phyloP scores from a whole-genome alignment of 768 basidiomycete species.

The Porphyrellus cyaneotinctus region DNA sequence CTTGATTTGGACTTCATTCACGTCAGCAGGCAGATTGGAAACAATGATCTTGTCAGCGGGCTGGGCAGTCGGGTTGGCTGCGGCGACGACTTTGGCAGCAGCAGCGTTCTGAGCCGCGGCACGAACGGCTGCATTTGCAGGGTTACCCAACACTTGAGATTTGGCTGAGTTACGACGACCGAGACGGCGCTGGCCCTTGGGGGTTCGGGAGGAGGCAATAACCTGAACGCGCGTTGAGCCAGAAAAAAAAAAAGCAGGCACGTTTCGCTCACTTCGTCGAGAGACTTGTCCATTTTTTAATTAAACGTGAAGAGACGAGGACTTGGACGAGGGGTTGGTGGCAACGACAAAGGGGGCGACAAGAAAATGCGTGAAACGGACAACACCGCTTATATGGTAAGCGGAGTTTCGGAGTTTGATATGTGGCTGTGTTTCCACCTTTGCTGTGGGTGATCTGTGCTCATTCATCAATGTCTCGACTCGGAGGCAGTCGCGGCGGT shows the following conservation, averaged over 20 bases:
- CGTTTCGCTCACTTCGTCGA: conserved; percentile 65
- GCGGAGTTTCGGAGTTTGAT: conserved; percentile 29
- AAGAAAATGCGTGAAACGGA: conserved; percentile 3
- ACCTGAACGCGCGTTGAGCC: conserved; percentile 43
- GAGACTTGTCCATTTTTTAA: conserved; percentile 66
- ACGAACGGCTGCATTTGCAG: conserved; percentile 47
- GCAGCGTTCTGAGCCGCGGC: conserved; percentile 47
- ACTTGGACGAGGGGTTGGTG: conserved; percentile 12
- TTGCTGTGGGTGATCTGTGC: background rate
- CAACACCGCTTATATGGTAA: conserved; percentile 16
- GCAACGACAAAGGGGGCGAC: conserved; percentile 30
- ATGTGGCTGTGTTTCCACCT: background rate
- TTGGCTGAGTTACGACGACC: conserved; percentile 48
- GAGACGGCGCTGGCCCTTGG: conserved; percentile 38
- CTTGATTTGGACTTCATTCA: conserved; percentile 91
- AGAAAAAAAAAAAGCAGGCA: conserved; percentile 1
- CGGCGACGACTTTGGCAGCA: conserved; percentile 38
- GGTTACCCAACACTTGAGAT: conserved; percentile 56
- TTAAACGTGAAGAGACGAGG: background rate
- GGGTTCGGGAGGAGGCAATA: conserved; percentile 56
- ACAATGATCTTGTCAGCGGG: conserved; percentile 89
- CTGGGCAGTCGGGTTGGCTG: conserved; percentile 37
- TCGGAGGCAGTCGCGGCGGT: conserved; percentile 45
- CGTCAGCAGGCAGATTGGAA: conserved; percentile 88
- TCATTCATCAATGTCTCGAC: conserved; percentile 46